Evolutionary conservation across 129 eudicot species (phyloP).

Genomic region (Escallonia rubra): DNA sequence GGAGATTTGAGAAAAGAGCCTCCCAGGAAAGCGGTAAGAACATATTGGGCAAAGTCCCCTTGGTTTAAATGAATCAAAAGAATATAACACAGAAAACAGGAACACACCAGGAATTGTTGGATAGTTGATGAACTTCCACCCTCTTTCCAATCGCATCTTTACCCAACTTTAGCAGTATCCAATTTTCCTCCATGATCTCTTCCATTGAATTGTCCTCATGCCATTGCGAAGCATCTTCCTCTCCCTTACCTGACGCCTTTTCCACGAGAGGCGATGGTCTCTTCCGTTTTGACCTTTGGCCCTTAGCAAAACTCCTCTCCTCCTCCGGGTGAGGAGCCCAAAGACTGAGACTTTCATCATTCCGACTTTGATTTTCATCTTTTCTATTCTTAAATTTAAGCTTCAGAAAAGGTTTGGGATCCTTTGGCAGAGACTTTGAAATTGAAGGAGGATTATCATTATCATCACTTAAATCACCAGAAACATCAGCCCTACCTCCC

Average conservation of each 20-base stretch:
- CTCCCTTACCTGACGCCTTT: slow-evolving; percentile 41
- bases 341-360: slow-evolving; percentile 47
- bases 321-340: slow-evolving; percentile 66
- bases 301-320: slow-evolving; percentile 67
- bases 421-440: slow-evolving; percentile 41
- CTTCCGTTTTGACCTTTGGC: slow-evolving; percentile 93
- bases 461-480: slow-evolving; percentile 31
- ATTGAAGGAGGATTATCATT: slow-evolving; percentile 19
- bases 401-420: slow-evolving; percentile 64
- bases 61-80: no score
- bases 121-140: slow-evolving; percentile 85
- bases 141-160: slow-evolving; percentile 90
- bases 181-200: slow-evolving; percentile 78
- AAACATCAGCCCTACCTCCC: slow-evolving; percentile 20
- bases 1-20: neutral
- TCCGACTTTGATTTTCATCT: slow-evolving; percentile 47
- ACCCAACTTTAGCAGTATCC: slow-evolving; percentile 90
- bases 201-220: slow-evolving; percentile 35
- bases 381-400: slow-evolving; percentile 72
- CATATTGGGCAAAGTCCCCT: neutral
- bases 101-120: slow-evolving; percentile 74
- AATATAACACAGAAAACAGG: neutral
- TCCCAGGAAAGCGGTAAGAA: neutral
- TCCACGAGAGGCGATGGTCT: slow-evolving; percentile 47
- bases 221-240: slow-evolving; percentile 34